Evolutionary conservation across 306 rosid genomes (phyloP).

Genomic region (Quercus mongolica): DNA sequence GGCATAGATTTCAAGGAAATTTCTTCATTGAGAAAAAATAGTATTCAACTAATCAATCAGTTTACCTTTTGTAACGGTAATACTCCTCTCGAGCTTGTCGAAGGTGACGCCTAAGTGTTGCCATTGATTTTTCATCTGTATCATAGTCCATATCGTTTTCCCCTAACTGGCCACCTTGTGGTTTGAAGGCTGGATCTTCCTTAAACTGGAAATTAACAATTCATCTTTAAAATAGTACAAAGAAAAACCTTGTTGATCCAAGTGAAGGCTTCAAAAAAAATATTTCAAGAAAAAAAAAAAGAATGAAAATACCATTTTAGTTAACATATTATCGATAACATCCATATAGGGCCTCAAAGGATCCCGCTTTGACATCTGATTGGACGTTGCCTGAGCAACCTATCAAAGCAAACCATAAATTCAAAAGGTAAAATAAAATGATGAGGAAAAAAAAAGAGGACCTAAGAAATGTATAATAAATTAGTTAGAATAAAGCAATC

Average conservation of each 20-base stretch:
- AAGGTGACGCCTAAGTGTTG: constrained; percentile 88
- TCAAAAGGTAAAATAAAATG: background rate
- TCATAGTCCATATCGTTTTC: constrained; percentile 96
- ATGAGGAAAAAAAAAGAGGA: background rate
- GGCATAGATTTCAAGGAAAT: background rate
- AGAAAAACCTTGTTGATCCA: constrained; percentile 4
- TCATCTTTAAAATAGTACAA: constrained; percentile 24
- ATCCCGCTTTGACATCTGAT: constrained; percentile 91
- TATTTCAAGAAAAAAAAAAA: constrained; percentile 12
- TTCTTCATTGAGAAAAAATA: background rate
- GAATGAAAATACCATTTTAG: constrained; percentile 63
- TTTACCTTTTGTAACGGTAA: constrained; percentile 88
- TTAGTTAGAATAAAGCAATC: background rate
- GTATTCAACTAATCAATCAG: constrained; percentile 10
- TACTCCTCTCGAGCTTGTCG: constrained; percentile 91
- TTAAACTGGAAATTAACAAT: constrained; percentile 50
- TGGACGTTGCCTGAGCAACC: constrained; percentile 98
- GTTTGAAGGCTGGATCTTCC: constrained; percentile 94
- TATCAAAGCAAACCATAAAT: constrained; percentile 28
- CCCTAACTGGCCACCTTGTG: constrained; percentile 90
- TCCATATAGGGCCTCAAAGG: constrained; percentile 90
- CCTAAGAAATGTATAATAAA: background rate
- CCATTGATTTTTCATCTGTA: constrained; percentile 98
- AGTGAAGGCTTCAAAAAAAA: constrained; percentile 11
- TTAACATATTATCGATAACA: constrained; percentile 70